Evolutionary conservation across 768 basidiomycete species (phyloP), one percentile per base, ranked within the genome.

Genomic region (Strobilomyces confusus): DNA sequence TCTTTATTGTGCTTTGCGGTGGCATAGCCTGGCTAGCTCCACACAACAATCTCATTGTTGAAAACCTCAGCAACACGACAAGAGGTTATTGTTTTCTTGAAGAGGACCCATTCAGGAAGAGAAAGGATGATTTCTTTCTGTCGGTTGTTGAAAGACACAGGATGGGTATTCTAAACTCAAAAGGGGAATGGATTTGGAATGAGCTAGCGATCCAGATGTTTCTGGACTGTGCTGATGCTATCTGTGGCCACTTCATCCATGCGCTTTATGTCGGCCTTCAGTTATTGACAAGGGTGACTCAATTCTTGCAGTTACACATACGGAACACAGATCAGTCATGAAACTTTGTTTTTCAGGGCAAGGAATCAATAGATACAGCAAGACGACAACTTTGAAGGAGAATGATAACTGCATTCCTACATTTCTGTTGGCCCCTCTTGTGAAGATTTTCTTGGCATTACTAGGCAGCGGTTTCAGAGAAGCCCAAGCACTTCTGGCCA

Each of bases 361-460:
- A 5, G 1, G 57, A 58, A 3, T 58, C 0, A n/a, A 1, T 1
- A 51, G 57, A 17, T 58, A 56, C 11, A 56, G 57, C 54, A 58
- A 58, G 36, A 52, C 50, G 0, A 52, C 43, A 0, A 52, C 52
- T 12, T 0, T 3, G 8, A 56, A 26, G 19, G 54, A 49, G 1
- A 25, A 1, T 25, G 47, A 58, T 1, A 2, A 1, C 8, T 58
- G 57, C 26, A 46, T 32, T 5, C 57, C 54, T 6, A 46, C 54
- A 0, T 51, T 58, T n/a, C 11, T 56, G 7, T 22, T 49, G 0
- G 22, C 36, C 0, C 17, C 54, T 0, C 50, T 58, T 0, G 0
- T 1, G 0, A 49, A 58, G 3, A 22, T 48, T 0, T 3, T 58
- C 6, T 12, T 55, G 0, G 42, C 48, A 0, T 36, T 58, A 1